Evolutionary conservation across 2,329 filamentous ascomycete species (phyloP).

Genomic region (Arthrobotrys sphaeroides): DNA sequence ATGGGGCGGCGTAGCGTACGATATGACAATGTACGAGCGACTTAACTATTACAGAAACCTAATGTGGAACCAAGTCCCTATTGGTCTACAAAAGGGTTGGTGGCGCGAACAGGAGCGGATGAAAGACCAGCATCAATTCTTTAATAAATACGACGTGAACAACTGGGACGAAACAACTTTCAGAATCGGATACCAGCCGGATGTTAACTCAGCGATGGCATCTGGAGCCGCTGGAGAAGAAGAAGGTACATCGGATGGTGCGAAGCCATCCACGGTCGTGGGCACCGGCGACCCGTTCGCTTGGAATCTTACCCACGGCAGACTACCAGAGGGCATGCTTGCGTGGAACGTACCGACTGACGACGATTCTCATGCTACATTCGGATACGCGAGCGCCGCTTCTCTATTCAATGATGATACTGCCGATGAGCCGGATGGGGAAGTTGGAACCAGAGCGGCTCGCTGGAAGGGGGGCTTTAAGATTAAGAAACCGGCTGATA

Average conservation of each 20-base stretch:
- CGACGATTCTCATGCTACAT: not conserved
- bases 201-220: not conserved
- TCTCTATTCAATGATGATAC: not conserved
- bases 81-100: not conserved
- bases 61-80: conserved; percentile 25
- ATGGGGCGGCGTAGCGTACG: conserved; percentile 4
- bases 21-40: conserved; percentile 37
- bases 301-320: conserved; percentile 21
- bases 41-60: conserved; percentile 37
- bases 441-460: not conserved
- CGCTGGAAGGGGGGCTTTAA: too few species aligned
- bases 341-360: not conserved
- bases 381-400: not conserved
- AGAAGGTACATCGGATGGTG: not conserved
- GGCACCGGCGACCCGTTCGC: conserved; percentile 24
- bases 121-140: not conserved
- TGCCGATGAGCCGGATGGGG: not conserved
- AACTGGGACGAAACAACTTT: conserved; percentile 12
- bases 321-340: not conserved
- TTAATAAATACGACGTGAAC: conserved; percentile 6
- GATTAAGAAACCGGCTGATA: not conserved
- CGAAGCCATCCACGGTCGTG: not conserved
- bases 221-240: not conserved
- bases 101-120: conserved; percentile 14
- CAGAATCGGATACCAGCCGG: conserved; percentile 8